Evolutionary conservation across 2,329 filamentous ascomycete species (phyloP), one percentile per base, ranked within the genome.

Genomic region (Sporothrix pallida): DNA sequence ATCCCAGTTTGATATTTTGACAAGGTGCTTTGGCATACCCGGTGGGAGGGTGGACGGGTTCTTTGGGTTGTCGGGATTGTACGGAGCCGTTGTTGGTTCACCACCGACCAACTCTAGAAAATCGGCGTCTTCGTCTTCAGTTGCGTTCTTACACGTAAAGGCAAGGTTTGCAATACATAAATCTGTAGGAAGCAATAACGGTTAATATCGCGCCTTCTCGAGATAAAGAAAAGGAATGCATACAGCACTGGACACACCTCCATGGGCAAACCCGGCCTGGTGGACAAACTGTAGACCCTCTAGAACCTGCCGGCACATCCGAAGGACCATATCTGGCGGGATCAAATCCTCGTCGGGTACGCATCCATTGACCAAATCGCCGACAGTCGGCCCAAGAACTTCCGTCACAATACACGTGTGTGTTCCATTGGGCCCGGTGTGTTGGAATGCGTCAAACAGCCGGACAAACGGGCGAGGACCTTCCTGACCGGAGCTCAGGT

Each of bases 331-430:
- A 15, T 20, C 37, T 9, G 63, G 63, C 48, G 42, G 63, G 42
- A 67, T n/a, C 37, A n/a, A 48, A 12, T 20, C 13, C 17, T 50
- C 44, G 6, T 23, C 42, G 3, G 17, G 37, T 15, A 7, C 42
- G 44, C 17, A 67, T 5, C 23, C 37, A 13, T 20, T 10, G 12
- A 67, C 37, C 10, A 67, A 6, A 13, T 67, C 31, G 17, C 15
- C 15, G 13, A 67, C 37, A 12, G 62, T 46, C 7, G 37, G 62
- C 37, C 62, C 62, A 17, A 48, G 37, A 37, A 67, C 17, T n/a
- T 67, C 62, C 12, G 62, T 67, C 7, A 67, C 62, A n/a, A 67
- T 67, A 42, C 62, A 67, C 17, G 8, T 67, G 42, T 67, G 62
- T 17, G 23, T n/a, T 8, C 62, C 62, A 13, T 67, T 67, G 5